phyloP scores from a whole-genome alignment of 345 rosid species.

The Acer yangbiense region DNA sequence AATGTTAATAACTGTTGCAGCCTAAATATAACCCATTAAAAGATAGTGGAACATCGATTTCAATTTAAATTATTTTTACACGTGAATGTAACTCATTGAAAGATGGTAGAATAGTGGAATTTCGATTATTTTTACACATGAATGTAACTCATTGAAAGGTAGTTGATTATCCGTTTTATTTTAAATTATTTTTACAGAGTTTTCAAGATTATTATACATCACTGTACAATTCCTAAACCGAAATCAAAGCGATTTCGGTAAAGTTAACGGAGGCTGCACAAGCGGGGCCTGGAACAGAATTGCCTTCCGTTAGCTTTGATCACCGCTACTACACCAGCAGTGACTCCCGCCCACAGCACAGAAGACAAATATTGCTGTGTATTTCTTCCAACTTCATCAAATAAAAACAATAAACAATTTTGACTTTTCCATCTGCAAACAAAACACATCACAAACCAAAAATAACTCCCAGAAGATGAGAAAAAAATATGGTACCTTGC shows the following conservation, averaged over 20 bases:
- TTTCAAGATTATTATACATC: neutral
- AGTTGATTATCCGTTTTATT: neutral
- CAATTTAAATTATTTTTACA: too few species aligned
- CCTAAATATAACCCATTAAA: too few species aligned
- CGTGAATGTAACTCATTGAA: too few species aligned
- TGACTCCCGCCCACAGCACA: constrained; percentile 78
- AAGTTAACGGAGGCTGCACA: constrained; percentile 72
- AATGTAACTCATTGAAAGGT: too few species aligned
- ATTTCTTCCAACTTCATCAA: constrained; percentile 63
- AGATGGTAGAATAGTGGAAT: too few species aligned
- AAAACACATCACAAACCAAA: neutral
- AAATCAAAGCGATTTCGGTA: neutral
- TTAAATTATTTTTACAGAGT: neutral
- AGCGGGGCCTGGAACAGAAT: constrained; percentile 90
- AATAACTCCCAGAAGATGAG: neutral
- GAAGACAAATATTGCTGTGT: constrained; percentile 72
- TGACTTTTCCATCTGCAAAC: neutral
- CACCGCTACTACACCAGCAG: constrained; percentile 85
- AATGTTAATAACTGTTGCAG: too few species aligned
- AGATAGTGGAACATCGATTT: too few species aligned
- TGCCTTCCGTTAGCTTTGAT: constrained; percentile 88
- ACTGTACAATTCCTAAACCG: constrained; percentile 4
- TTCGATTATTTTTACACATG: too few species aligned
- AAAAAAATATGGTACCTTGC: constrained; percentile 54
- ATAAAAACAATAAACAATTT: neutral